These are phyloP conservation scores for Volvariella surrecta DNA, from an alignment of 1,284 basidiomycete species.

Conservation along the genomic window DNA sequence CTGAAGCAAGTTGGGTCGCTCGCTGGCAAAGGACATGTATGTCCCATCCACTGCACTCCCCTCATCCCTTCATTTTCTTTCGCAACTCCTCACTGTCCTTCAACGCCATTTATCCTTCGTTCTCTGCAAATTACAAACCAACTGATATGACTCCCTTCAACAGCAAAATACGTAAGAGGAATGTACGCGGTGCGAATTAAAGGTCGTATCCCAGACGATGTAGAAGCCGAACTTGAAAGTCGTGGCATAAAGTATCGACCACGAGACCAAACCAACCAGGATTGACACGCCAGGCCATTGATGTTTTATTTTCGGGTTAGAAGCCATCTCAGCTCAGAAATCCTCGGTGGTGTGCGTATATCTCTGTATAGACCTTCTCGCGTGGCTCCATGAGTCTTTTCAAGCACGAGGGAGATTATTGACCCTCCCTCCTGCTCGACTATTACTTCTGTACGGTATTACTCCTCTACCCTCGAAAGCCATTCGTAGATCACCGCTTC, in stretches of 20 bases:
- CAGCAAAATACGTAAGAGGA: conserved; percentile 80
- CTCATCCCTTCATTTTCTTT: conserved; percentile 1
- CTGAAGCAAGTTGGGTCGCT: conserved; percentile 92
- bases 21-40: conserved; percentile 86
- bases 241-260: conserved; percentile 77
- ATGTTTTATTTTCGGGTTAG: too few relatives aligned
- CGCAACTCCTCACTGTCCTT: conserved; percentile 1
- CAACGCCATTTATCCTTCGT: not conserved
- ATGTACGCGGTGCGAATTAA: conserved; percentile 87
- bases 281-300: too few relatives aligned
- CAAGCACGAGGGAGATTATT: too few relatives aligned
- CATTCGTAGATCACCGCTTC: too few relatives aligned
- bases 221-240: conserved; percentile 69
- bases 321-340: too few relatives aligned
- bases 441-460: too few relatives aligned
- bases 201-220: conserved; percentile 79
- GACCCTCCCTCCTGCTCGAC: too few relatives aligned
- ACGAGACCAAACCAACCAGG: conserved; percentile 67
- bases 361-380: too few relatives aligned
- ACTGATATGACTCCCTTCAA: conserved; percentile 4
- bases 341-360: too few relatives aligned
- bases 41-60: conserved; percentile 21
- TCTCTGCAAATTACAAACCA: not conserved
- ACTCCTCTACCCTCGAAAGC: too few relatives aligned
- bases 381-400: too few relatives aligned